Evolutionary conservation across 225 moss, liverwort and hornwort species (phyloP).

Genomic region (Thuidium tamariscinum): DNA sequence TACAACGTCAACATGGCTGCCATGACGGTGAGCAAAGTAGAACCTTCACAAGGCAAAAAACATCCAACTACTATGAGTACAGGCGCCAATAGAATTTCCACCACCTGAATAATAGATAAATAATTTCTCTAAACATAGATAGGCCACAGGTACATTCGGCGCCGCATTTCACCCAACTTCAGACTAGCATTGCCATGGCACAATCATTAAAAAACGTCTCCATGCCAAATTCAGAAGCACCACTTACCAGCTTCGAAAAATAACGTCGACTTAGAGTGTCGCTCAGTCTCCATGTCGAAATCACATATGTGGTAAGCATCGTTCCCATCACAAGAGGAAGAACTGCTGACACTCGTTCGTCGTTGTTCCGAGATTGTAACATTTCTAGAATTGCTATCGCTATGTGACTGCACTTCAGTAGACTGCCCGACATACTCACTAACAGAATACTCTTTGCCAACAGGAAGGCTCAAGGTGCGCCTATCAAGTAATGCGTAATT

Average conservation of each 20-base stretch:
- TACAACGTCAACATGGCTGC: constrained; percentile 26
- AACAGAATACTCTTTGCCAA: constrained; percentile 11
- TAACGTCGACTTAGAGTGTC: constrained; percentile 30
- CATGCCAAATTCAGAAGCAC: too few species aligned
- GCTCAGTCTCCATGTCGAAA: constrained; percentile 29
- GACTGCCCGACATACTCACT: constrained; percentile 21
- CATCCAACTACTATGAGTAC: background rate
- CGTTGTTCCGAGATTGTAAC: constrained; percentile 14
- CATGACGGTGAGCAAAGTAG: constrained; percentile 21
- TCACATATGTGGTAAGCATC: background rate
- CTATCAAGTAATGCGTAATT: constrained; percentile 43
- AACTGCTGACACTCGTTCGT: constrained; percentile 10
- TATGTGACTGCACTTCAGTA: constrained; percentile 8
- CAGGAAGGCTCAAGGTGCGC: constrained; percentile 43
- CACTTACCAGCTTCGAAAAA: constrained; percentile 29
- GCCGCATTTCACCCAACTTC: too few species aligned
- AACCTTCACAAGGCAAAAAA: background rate
- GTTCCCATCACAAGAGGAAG: constrained; percentile 1
- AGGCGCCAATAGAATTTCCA: background rate
- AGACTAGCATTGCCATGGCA: background rate
- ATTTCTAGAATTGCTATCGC: constrained; percentile 15
- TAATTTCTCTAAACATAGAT: background rate
- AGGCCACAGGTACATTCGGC: too few species aligned
- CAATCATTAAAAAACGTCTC: background rate
- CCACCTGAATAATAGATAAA: background rate